A percentile compares a stretch with the other conserved stretches of the same genome.
Evolutionary conservation across 2,329 filamentous ascomycete species (phyloP).

Genomic region (Penicillium fuscoglaucum): DNA sequence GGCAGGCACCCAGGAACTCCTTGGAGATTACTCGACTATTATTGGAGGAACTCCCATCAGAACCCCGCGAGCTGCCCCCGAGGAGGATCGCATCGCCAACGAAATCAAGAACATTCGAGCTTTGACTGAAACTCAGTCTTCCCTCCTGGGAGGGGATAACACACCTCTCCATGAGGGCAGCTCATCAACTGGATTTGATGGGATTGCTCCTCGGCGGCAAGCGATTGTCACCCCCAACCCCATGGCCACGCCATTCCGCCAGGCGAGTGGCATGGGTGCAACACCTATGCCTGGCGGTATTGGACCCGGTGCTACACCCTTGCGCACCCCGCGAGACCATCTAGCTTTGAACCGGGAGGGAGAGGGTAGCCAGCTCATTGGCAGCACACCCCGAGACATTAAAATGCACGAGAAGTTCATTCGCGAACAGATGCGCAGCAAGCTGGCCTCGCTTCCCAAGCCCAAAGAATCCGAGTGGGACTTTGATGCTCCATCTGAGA

Average conservation of each 20-base stretch:
- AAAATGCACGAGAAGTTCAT: conserved; percentile 68
- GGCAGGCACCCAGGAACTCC: conserved; percentile 82
- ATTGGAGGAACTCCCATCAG: conserved; percentile 83
- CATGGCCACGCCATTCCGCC: conserved; percentile 81
- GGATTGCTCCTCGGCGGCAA: conserved; percentile 76
- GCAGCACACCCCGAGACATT: conserved; percentile 74
- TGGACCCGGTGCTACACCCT: conserved; percentile 68
- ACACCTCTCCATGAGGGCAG: conserved; percentile 79
- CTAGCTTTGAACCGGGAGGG: conserved; percentile 78
- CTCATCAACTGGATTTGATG: conserved; percentile 83
- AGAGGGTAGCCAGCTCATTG: conserved; percentile 63
- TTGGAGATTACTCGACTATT: conserved; percentile 82
- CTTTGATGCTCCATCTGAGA: conserved; percentile 79
- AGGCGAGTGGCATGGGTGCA: conserved; percentile 64
- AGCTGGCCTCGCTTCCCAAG: conserved; percentile 78
- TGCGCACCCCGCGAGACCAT: conserved; percentile 84
- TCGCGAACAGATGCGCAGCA: conserved; percentile 63
- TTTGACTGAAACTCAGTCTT: conserved; percentile 90
- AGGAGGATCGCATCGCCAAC: conserved; percentile 94
- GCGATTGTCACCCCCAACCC: conserved; percentile 90
- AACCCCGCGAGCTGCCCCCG: conserved; percentile 84
- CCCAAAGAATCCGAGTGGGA: conserved; percentile 95
- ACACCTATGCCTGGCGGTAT: conserved; percentile 62
- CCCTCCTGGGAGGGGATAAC: conserved; percentile 89
- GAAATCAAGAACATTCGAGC: conserved; percentile 93